Conservation (phyloP, 441 rosid species). For the Syzygium malaccense region DNA sequence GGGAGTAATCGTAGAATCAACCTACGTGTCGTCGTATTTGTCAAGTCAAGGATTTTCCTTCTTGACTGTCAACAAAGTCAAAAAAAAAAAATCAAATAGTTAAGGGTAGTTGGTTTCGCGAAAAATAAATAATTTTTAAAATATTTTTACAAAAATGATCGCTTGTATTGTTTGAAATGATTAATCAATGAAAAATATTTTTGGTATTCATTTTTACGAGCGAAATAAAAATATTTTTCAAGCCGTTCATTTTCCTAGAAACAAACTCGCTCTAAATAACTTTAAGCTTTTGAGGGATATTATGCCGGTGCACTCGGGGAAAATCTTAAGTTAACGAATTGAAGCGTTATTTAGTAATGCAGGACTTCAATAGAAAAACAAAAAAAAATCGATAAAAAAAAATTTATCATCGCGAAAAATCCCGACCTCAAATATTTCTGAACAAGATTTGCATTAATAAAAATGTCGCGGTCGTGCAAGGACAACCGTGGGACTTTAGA, state of each 20-base stretch:
- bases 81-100: not conserved
- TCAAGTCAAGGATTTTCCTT: not conserved
- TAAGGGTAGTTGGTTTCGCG: too few species aligned
- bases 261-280: rapidly evolving
- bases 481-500: too few species aligned
- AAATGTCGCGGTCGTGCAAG: not conserved
- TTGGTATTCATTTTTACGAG: rapidly evolving
- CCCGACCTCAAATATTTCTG: not conserved
- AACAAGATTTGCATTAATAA: not conserved
- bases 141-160: not conserved
- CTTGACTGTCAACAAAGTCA: not conserved
- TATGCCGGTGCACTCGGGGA: not conserved
- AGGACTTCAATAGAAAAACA: not conserved
- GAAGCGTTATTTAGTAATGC: rapidly evolving
- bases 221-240: not conserved
- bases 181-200: not conserved
- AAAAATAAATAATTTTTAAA: not conserved
- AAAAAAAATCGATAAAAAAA: not conserved
- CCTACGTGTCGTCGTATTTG: not conserved
- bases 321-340: not conserved
- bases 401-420: not conserved
- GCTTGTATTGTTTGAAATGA: not conserved
- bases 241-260: rapidly evolving
- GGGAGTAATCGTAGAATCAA: not conserved
- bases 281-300: not conserved